Base-by-base conservation (phyloP, 2,329 filamentous ascomycete species). In the Paracamarosporium sp. region DNA sequence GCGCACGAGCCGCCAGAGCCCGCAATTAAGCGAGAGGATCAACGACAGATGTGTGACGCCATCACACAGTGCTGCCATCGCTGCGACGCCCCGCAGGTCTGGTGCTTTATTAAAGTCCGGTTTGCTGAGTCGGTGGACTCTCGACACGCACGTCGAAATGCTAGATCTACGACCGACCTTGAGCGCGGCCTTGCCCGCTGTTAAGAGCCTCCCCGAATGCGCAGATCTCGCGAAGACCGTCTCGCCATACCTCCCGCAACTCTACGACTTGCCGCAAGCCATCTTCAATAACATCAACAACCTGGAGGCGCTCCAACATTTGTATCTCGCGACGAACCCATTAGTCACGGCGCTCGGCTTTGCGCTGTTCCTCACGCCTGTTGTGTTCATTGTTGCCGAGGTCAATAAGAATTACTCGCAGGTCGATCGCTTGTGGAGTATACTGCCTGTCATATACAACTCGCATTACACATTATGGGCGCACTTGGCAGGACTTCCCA, bases 321-420 rank as follows among this genome's bases (percentile, higher is more conserved):
- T 97, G 56, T 99, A 98, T 70, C 75, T 90, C 54, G 83, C 87
- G 46, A 98, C 94, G 17, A 98, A 99, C 73, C 95, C 95, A 0
- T 81, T 97, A 40, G 83, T 97, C 27, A 88, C 86, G 0, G 90
- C 87, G 2, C 83, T 96, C 62, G 89, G 87, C 0, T 85, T 91
- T 52, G 90, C 91, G 2, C 67, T 96, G 17, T 82, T 87, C 38
- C 76, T 96, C n/a, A 87, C 87, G 1, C 84, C 84, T 5, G 70
- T 95, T 27, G 90, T 96, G 68, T 80, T 97, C 24, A 71, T 94
- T 30, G 81, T 88, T 5, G 91, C 93, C 1, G 94, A 98, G 77
- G 78, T 92, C 79, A 98, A 96, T 79, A 86, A 85, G 70, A 99
- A 99, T 77, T 97, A 93, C 76, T 97, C 93, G n/a, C 95, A 99